Conservation (phyloP, 305 asterid species). For the Solanum hybrid region DNA sequence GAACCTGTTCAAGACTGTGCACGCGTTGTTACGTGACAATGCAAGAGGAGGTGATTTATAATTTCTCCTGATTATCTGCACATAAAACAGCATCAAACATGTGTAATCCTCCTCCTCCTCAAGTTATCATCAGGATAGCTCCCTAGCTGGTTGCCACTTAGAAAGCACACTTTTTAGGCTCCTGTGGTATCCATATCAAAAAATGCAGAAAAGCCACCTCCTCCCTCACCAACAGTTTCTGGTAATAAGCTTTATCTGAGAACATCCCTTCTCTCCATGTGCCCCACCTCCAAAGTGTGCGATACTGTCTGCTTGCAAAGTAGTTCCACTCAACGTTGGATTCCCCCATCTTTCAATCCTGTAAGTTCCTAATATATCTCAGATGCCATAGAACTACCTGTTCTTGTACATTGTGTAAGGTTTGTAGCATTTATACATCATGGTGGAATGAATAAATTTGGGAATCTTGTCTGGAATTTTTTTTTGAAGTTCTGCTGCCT, state of each 20-base stretch:
- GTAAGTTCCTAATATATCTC: neutral
- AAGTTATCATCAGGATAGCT: neutral
- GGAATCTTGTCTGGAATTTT: neutral
- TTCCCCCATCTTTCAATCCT: neutral
- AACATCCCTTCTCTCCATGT: neutral
- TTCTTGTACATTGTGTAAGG: neutral
- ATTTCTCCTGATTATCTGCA: neutral
- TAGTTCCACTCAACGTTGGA: neutral
- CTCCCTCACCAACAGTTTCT: neutral
- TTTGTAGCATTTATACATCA: neutral
- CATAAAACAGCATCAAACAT: neutral
- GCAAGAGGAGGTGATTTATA: neutral
- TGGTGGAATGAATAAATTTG: neutral
- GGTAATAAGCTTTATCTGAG: neutral
- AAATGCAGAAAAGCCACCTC: neutral
- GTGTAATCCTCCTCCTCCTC: neutral
- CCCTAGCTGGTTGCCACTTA: neutral
- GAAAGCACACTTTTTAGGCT: neutral
- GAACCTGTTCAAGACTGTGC: neutral
- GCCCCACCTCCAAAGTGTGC: neutral
- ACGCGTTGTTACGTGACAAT: neutral
- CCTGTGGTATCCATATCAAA: neutral
- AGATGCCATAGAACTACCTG: neutral
- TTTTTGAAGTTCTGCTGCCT: neutral
- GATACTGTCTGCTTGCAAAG: neutral